Conservation (phyloP, 176 grass and related monocot genomes). For the Oryza coarctata region DNA sequence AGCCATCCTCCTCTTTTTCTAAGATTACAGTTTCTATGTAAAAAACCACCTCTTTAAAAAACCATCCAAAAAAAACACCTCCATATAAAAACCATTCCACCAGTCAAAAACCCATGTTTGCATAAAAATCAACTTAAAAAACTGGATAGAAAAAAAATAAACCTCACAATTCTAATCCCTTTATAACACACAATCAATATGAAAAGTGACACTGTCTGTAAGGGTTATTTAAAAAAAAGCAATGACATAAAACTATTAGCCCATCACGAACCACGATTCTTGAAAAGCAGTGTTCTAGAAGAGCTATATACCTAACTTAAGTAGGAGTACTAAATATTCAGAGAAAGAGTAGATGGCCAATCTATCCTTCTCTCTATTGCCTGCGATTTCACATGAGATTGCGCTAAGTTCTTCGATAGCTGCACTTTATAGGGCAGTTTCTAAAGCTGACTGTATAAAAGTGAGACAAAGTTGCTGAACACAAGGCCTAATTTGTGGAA, state of each 20-base stretch:
- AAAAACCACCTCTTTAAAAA: too few species aligned
- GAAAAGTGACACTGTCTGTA: too few species aligned
- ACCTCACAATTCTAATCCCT: too few species aligned
- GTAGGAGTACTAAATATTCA: not conserved
- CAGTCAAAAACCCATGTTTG: too few species aligned
- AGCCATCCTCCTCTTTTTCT: too few species aligned
- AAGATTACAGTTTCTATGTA: too few species aligned
- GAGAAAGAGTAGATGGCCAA: not conserved
- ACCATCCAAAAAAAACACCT: too few species aligned
- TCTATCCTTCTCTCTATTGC: not conserved
- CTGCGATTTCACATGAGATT: slow-evolving; percentile 13
- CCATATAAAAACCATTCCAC: too few species aligned
- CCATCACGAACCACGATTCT: not conserved
- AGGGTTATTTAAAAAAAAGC: too few species aligned
- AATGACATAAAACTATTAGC: not conserved
- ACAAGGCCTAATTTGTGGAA: slow-evolving; percentile 12
- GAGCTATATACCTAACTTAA: slow-evolving; percentile 19
- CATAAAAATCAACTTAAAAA: too few species aligned
- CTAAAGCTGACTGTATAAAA: not conserved
- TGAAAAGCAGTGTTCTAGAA: not conserved
- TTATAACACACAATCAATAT: too few species aligned
- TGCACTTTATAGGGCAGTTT: slow-evolving; percentile 20
- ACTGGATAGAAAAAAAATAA: too few species aligned
- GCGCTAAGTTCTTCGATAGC: not conserved
- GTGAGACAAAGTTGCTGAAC: not conserved